Base-by-base conservation (phyloP, 1,139 yeast species). In the Petasospora rhodanensis region DNA sequence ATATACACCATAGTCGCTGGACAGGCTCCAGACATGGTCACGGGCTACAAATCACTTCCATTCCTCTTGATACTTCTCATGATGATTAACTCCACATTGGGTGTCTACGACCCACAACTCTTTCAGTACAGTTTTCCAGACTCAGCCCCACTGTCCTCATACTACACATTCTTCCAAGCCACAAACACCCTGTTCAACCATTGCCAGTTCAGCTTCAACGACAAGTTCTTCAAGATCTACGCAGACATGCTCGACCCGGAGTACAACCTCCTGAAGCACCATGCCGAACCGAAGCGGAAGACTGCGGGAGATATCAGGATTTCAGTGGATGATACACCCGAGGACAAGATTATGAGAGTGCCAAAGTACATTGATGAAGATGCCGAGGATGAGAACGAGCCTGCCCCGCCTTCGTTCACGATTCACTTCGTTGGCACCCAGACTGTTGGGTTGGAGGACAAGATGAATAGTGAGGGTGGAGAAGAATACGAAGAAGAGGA, bases 371-470 rank as follows among this genome's bases (percentile, higher is more conserved):
- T 31, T 14, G 41, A 36, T 5, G 43, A 42, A 7, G 45, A 42
- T 2, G 34, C 15, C 5, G 42, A 40, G 8, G 37, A 36, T 10
- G 41, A 36, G 4, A 36, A 41, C 14, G 46, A 46, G 26, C 42
- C 43, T 4, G 35, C 38, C 6, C 54, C 54, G 4, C 52, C 54
- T 1, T 37, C 52, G 2, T 45, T 49, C 32, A 39, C 41, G 1
- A 31, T 49, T 9, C 37, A 38, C 12, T 49, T 51, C 28, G 28
- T 33, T 8, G 46, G 46, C 12, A 24, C 19, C 2, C 32, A 37
- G 17, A 27, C n/a, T n/a, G n/a, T n/a, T n/a, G n/a, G n/a, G n/a
- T n/a, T n/a, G n/a, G n/a, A n/a, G n/a, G n/a, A n/a, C n/a, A n/a
- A n/a, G n/a, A n/a, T n/a, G n/a, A n/a, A n/a, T n/a, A n/a, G n/a